These are phyloP conservation scores for Wickerhamiella occidentalis DNA, from an alignment of 805 yeast genomes.

Conservation along the genomic window DNA sequence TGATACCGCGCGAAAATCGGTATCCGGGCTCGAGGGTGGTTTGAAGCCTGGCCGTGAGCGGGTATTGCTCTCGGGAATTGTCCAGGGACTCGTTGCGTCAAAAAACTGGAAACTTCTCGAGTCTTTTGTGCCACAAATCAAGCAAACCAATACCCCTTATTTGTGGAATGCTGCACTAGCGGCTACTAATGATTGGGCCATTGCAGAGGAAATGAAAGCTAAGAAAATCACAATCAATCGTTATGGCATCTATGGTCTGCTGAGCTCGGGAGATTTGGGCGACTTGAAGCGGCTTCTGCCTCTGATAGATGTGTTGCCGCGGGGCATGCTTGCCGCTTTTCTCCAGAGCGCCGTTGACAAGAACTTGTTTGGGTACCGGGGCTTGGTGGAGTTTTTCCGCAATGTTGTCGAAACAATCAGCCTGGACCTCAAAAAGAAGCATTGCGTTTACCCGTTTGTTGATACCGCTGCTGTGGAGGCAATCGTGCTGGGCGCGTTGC, in stretches of 20 bases:
- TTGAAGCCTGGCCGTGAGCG: conserved; percentile 1
- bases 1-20: background rate
- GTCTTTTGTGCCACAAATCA: background rate
- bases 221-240: background rate
- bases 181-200: conserved; percentile 3
- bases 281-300: background rate
- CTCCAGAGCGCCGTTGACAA: background rate
- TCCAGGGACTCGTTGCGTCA: conserved; percentile 4
- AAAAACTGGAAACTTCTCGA: background rate
- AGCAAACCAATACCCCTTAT: background rate
- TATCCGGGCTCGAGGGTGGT: background rate
- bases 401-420: background rate
- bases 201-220: conserved; percentile 1
- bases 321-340: background rate
- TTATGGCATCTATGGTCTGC: background rate
- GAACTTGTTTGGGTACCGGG: background rate
- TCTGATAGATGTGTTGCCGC: background rate
- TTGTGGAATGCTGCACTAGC: conserved; percentile 4
- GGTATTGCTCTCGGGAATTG: background rate
- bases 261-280: background rate
- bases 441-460: background rate
- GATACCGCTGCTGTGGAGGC: background rate
- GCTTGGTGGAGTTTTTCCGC: background rate
- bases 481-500: conserved; percentile 2
- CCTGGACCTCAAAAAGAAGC: background rate